Conservation (phyloP, 768 basidiomycete species). For the Leccinum truebloodii region DNA sequence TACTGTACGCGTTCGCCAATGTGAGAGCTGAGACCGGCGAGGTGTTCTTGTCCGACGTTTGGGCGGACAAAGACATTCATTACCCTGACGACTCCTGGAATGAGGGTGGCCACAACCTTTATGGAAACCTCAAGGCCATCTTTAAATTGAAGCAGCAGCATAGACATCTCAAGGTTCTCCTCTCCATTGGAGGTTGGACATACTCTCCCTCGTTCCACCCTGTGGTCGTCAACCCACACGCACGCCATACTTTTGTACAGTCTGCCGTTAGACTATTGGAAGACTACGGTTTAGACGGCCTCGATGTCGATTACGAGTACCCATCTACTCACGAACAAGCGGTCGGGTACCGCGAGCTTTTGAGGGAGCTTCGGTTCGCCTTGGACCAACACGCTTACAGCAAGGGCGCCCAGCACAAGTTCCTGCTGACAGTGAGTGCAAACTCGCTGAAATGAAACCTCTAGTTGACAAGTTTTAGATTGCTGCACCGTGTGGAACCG, state of each 20-base stretch:
- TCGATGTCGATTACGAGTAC: slow-evolving; percentile 94
- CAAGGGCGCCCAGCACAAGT: slow-evolving; percentile 61
- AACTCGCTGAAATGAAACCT: not conserved
- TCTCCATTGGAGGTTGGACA: slow-evolving; percentile 96
- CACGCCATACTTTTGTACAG: slow-evolving; percentile 77
- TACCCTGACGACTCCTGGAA: slow-evolving; percentile 96
- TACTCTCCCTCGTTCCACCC: slow-evolving; percentile 88
- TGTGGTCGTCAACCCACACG: slow-evolving; percentile 63
- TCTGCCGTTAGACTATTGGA: slow-evolving; percentile 80
- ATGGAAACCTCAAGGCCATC: slow-evolving; percentile 93
- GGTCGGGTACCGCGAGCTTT: slow-evolving; percentile 76
- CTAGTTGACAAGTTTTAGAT: slow-evolving; percentile 48
- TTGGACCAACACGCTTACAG: slow-evolving; percentile 74
- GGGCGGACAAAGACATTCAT: slow-evolving; percentile 98
- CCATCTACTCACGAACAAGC: slow-evolving; percentile 80
- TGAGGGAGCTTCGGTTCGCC: slow-evolving; percentile 71
- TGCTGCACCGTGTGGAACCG: slow-evolving; percentile 89
- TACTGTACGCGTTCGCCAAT: slow-evolving; percentile 93
- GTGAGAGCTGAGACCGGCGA: slow-evolving; percentile 81
- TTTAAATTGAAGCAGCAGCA: slow-evolving; percentile 88
- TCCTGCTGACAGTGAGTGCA: slow-evolving; percentile 68
- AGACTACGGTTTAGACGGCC: slow-evolving; percentile 89
- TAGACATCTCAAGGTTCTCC: slow-evolving; percentile 73
- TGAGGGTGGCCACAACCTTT: slow-evolving; percentile 85
- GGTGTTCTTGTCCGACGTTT: slow-evolving; percentile 84